phyloP scores from a whole-genome alignment of 768 basidiomycete species.

The Pulveroboletus ravenelii region DNA sequence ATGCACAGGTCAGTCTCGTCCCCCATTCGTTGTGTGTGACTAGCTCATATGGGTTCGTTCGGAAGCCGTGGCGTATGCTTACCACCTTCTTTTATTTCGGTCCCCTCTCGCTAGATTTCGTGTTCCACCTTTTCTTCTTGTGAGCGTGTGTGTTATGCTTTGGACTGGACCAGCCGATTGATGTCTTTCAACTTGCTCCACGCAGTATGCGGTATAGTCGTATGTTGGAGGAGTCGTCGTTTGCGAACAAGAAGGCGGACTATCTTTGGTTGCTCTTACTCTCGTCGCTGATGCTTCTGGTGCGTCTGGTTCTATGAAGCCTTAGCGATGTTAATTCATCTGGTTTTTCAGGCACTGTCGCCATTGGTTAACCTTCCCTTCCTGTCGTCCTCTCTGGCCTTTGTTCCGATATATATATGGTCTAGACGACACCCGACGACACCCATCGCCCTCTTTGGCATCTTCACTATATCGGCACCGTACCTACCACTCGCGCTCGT shows the following conservation, averaged over 20 bases:
- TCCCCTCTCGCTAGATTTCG: constrained; percentile 84
- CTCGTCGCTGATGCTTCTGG: constrained; percentile 82
- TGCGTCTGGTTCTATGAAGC: constrained; percentile 32
- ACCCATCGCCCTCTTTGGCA: constrained; percentile 93
- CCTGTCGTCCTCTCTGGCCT: constrained; percentile 88
- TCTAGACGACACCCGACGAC: constrained; percentile 90
- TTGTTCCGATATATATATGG: constrained; percentile 97
- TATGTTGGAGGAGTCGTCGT: constrained; percentile 95
- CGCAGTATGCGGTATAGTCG: constrained; percentile 94
- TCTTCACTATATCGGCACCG: constrained; percentile 91
- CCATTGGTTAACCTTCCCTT: constrained; percentile 90
- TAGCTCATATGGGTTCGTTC: constrained; percentile 11
- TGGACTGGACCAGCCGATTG: neutral
- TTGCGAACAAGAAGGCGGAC: constrained; percentile 85
- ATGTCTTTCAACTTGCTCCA: neutral
- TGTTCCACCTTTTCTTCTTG: constrained; percentile 99
- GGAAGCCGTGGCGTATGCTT: constrained; percentile 77
- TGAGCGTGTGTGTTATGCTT: constrained; percentile 38
- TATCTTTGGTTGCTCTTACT: constrained; percentile 92
- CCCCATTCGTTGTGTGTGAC: neutral
- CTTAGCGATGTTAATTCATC: neutral
- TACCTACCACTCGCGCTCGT: constrained; percentile 93
- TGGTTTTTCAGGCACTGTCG: constrained; percentile 55
- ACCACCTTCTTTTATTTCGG: constrained; percentile 98
- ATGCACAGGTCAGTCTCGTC: constrained; percentile 52